phyloP scores from a whole-genome alignment of 768 basidiomycete genomes.

The Suillus hirtellus region DNA sequence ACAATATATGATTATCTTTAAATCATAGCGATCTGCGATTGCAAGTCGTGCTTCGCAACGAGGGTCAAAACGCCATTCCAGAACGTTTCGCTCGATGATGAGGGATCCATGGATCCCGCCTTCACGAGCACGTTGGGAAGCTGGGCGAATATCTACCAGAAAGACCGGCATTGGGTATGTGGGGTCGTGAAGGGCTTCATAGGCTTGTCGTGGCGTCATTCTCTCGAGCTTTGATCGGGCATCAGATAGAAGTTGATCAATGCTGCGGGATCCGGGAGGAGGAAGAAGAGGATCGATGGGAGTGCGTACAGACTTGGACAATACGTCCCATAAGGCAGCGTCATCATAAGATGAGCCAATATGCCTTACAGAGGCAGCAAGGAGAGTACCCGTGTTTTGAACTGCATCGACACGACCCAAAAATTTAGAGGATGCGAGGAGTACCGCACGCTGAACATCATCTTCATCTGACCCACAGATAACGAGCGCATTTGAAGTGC shows the following conservation, averaged over 20 bases:
- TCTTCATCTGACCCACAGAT: slow-evolving; percentile 57
- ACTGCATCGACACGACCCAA: slow-evolving; percentile 54
- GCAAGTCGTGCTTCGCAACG: slow-evolving; percentile 55
- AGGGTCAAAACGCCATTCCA: slow-evolving; percentile 84
- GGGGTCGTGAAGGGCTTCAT: slow-evolving; percentile 55
- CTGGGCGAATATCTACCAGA: slow-evolving; percentile 77
- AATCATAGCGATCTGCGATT: slow-evolving; percentile 74
- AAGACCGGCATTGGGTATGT: slow-evolving; percentile 61
- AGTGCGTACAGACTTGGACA: slow-evolving; percentile 58
- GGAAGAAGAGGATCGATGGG: slow-evolving; percentile 63
- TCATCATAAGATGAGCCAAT: slow-evolving; percentile 62
- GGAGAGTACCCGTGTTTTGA: slow-evolving; percentile 32
- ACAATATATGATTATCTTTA: slow-evolving; percentile 73
- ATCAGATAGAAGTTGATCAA: slow-evolving; percentile 55
- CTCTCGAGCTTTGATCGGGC: slow-evolving; percentile 67
- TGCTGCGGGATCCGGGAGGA: slow-evolving; percentile 64
- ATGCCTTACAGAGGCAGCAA: slow-evolving; percentile 53
- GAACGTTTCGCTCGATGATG: slow-evolving; percentile 70
- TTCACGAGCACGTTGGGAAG: slow-evolving; percentile 52
- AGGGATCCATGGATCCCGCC: slow-evolving; percentile 71
- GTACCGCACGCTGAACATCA: slow-evolving; percentile 64
- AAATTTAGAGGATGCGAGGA: slow-evolving; percentile 68
- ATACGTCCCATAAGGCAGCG: slow-evolving; percentile 66
- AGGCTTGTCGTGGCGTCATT: slow-evolving; percentile 59
- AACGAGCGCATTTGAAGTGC: slow-evolving; percentile 47